Conservation (phyloP, 2,329 filamentous ascomycete species). For the Xylariaceae sp. region DNA sequence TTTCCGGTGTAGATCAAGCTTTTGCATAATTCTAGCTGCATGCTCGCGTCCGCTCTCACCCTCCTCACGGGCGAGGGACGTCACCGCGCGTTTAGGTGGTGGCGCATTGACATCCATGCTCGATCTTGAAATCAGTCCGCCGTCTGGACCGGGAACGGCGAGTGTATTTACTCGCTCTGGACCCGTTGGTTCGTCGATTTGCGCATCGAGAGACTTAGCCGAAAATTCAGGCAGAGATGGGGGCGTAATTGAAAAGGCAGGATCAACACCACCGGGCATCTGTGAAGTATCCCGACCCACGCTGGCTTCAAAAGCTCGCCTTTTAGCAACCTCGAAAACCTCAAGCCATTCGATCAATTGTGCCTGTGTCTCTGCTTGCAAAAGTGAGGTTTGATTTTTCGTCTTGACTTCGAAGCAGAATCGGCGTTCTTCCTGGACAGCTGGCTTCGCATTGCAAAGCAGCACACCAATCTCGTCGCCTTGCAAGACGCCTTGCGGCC, state of each 20-base stretch:
- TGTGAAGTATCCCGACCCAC: conserved; percentile 46
- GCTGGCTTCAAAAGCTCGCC: conserved; percentile 76
- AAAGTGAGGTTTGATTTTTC: conserved; percentile 80
- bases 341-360: conserved; percentile 94
- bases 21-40: conserved; percentile 84
- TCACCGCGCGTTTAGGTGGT: conserved; percentile 51
- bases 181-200: conserved; percentile 38
- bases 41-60: conserved; percentile 74
- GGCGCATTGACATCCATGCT: conserved; percentile 63
- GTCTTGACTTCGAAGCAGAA: conserved; percentile 99
- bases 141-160: conserved; percentile 57
- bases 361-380: conserved; percentile 87
- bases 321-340: conserved; percentile 90
- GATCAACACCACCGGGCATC: conserved; percentile 50
- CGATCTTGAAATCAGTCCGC: conserved; percentile 48
- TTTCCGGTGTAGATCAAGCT: conserved; percentile 83
- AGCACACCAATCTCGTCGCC: conserved; percentile 94
- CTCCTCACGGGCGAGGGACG: conserved; percentile 56
- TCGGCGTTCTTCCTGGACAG: conserved; percentile 83
- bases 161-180: conserved; percentile 61
- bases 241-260: conserved; percentile 88
- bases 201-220: conserved; percentile 66
- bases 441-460: conserved; percentile 86
- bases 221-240: conserved; percentile 87
- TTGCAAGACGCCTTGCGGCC: conserved; percentile 80